phyloP scores from a whole-genome alignment of 1,139 yeast genomes.

The Geotrichum reessii region DNA sequence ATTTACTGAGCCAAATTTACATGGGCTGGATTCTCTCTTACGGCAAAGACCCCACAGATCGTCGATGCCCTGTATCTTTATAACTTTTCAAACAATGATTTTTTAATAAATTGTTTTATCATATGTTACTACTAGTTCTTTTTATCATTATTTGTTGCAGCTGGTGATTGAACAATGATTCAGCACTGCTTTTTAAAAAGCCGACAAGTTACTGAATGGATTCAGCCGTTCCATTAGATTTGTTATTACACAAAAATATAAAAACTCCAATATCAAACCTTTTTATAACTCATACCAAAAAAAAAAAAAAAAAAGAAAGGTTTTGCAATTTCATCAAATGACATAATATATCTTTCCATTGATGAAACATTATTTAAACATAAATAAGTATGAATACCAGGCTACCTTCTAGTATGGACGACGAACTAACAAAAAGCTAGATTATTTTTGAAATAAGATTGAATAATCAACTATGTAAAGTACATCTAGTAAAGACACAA shows the following conservation, averaged over 20 bases:
- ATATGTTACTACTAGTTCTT: background rate
- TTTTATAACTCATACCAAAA: no score
- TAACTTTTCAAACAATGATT: background rate
- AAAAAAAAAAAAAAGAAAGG: no score
- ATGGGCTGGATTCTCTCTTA: slow-evolving; percentile 59
- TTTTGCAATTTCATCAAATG: no score
- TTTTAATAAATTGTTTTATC: background rate
- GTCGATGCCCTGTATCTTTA: slow-evolving; percentile 38
- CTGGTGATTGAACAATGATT: background rate
- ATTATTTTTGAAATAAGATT: no score
- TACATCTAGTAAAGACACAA: no score
- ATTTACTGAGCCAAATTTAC: slow-evolving; percentile 40
- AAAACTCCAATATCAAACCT: no score
- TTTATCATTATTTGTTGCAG: background rate
- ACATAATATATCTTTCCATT: no score
- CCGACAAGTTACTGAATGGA: background rate
- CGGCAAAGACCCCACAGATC: slow-evolving; percentile 64
- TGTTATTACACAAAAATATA: background rate
- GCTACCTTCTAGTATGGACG: no score
- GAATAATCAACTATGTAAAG: no score
- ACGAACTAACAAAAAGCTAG: no score
- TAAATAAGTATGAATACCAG: no score
- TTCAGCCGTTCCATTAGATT: background rate
- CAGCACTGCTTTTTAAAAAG: background rate
- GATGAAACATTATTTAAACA: no score